phyloP scores from a whole-genome alignment of 2,329 filamentous ascomycete species.

The Talaromyces sp. region DNA sequence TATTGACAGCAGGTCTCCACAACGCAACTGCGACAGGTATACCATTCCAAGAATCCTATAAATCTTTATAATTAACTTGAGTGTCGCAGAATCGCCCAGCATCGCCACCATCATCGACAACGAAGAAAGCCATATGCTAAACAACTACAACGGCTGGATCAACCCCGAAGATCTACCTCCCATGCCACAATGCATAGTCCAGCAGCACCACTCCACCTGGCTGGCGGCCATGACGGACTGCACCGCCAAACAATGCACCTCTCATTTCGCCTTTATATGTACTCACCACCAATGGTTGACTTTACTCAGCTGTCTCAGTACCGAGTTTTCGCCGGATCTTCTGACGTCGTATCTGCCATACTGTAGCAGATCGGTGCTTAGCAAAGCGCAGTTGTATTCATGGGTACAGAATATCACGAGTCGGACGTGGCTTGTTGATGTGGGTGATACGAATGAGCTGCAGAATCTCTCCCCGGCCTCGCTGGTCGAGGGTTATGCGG shows the following conservation, averaged over 20 bases:
- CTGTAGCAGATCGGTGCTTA: conserved; percentile 4
- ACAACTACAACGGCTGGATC: neutral
- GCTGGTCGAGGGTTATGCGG: neutral
- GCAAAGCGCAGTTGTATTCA: neutral
- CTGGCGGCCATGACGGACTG: neutral
- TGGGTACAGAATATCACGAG: neutral
- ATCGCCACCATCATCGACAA: neutral
- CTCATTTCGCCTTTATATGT: neutral
- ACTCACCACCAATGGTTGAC: conserved; percentile 1
- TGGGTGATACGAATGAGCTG: conserved; percentile 2
- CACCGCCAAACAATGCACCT: neutral
- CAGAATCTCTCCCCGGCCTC: neutral
- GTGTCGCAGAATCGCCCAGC: neutral
- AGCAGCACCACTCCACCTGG: conserved; percentile 4
- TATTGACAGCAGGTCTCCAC: neutral
- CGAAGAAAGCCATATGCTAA: neutral
- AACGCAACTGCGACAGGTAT: neutral
- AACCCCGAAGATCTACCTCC: conserved; percentile 5
- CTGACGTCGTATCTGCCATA: neutral
- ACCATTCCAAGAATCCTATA: neutral
- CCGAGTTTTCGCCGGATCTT: neutral
- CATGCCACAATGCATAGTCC: conserved; percentile 7
- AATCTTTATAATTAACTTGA: neutral
- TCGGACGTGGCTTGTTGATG: conserved; percentile 2
- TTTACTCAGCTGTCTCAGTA: neutral